phyloP scores from a whole-genome alignment of 805 yeast species.

The Suhomyces sp. region DNA sequence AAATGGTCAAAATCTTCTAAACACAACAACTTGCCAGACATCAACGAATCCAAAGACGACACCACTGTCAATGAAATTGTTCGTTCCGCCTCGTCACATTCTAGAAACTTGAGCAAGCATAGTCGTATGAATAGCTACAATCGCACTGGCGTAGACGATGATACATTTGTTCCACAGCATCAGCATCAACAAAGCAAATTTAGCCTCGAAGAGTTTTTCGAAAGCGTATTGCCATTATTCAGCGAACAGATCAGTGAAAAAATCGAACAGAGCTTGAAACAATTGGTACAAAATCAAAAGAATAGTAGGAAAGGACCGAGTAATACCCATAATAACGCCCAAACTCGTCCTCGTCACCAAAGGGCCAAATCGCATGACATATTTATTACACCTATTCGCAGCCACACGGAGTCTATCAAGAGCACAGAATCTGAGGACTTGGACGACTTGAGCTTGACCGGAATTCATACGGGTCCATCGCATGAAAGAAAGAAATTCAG shows the following conservation, averaged over 20 bases:
- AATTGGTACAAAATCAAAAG: background rate
- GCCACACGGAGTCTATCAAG: conserved; percentile 5
- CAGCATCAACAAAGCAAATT: background rate
- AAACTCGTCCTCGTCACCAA: background rate
- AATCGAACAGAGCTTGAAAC: conserved; percentile 3
- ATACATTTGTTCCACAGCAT: conserved; percentile 10
- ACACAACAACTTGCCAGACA: conserved; percentile 4
- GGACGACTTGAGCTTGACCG: conserved; percentile 15
- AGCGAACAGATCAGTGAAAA: conserved; percentile 11
- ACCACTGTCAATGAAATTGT: conserved; percentile 11
- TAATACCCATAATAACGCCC: background rate
- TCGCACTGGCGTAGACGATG: conserved; percentile 4
- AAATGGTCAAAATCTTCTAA: conserved; percentile 6
- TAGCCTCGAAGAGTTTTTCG: conserved; percentile 9
- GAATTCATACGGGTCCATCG: conserved; percentile 5
- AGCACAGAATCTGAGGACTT: conserved; percentile 11
- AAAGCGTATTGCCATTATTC: conserved; percentile 9
- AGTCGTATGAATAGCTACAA: conserved; percentile 7
- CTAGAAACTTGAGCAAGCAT: conserved; percentile 3
- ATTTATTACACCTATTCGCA: conserved; percentile 10
- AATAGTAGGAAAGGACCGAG: background rate
- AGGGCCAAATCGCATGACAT: conserved; percentile 1
- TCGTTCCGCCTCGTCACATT: conserved; percentile 8
- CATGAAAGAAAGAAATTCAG: conserved; percentile 2
- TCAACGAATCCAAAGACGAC: conserved; percentile 12